These are phyloP conservation scores for Neophaeococcomyces mojaviensis DNA, from an alignment of 2,329 filamentous ascomycete genomes.

Conservation along the genomic window DNA sequence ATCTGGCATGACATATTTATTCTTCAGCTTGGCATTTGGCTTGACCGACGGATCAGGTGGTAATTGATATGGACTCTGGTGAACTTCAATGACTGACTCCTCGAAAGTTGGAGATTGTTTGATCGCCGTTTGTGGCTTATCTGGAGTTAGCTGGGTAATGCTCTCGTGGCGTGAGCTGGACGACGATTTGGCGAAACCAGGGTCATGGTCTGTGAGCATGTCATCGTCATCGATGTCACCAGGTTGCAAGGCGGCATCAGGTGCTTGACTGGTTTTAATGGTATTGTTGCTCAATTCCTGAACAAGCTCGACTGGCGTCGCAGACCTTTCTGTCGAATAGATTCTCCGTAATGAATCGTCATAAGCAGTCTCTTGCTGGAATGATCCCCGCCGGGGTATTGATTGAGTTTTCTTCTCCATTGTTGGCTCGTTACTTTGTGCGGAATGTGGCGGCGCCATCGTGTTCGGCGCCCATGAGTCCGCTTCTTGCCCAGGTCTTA, in stretches of 20 bases:
- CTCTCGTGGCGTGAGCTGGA: neutral
- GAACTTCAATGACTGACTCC: constrained; percentile 4
- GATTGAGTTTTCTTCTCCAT: neutral
- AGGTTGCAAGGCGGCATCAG: neutral
- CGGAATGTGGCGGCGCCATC: neutral
- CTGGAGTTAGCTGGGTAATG: neutral
- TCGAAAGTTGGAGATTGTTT: neutral
- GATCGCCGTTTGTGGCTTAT: neutral
- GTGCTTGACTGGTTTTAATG: neutral
- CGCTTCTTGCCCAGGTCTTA: no score
- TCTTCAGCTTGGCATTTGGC: constrained; percentile 8
- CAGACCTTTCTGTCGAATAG: neutral
- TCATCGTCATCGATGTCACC: constrained; percentile 2
- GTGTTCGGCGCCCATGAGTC: no score
- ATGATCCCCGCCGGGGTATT: neutral
- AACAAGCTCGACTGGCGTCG: no score
- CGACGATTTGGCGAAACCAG: neutral
- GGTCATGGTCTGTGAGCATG: constrained; percentile 6
- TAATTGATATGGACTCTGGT: constrained; percentile 4
- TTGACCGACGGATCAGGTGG: neutral
- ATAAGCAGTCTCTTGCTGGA: neutral
- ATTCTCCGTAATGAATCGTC: neutral
- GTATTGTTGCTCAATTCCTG: neutral
- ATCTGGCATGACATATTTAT: constrained; percentile 18
- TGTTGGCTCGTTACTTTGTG: neutral